These are phyloP conservation scores for Neodidymelliopsis sp. DNA, from an alignment of 2,329 filamentous ascomycete genomes.

Conservation along the genomic window DNA sequence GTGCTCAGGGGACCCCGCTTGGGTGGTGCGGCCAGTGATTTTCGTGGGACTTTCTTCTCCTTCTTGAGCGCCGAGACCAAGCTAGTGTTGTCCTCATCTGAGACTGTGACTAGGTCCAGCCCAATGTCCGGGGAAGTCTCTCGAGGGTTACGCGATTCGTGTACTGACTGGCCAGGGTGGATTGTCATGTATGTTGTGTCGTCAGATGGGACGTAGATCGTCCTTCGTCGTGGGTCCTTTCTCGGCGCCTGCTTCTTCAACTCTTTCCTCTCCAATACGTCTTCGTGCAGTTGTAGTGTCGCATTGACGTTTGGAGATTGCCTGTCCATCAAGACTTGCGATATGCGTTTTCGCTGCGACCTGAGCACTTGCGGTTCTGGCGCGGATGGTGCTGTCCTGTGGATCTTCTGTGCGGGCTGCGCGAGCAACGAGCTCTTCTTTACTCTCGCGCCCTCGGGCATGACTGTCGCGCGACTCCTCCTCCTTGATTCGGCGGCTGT, in stretches of 20 bases:
- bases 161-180: conserved; percentile 54
- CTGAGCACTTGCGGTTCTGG: conserved; percentile 33
- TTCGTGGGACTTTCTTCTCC: conserved; percentile 45
- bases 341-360: conserved; percentile 47
- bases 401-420: conserved; percentile 48
- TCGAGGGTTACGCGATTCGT: conserved; percentile 35
- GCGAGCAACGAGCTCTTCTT: conserved; percentile 45
- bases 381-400: conserved; percentile 28
- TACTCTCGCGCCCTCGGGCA: conserved; percentile 29
- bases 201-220: conserved; percentile 60
- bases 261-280: conserved; percentile 41
- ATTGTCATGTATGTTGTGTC: conserved; percentile 61
- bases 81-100: conserved; percentile 48
- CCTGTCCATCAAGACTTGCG: conserved; percentile 41
- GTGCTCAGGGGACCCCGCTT: conserved; percentile 60
- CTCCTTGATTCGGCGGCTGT: conserved; percentile 32
- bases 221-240: conserved; percentile 56
- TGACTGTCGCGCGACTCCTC: conserved; percentile 36
- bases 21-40: conserved; percentile 55
- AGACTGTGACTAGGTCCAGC: conserved; percentile 48
- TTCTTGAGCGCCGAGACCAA: conserved; percentile 42
- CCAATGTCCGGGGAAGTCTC: conserved; percentile 48
- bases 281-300: conserved; percentile 41
- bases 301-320: conserved; percentile 35
- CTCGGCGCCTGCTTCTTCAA: conserved; percentile 38